A percentile compares a stretch with the other conserved stretches of the same genome.
phyloP scores from a whole-genome alignment of 2,329 filamentous ascomycete species.

The Anisogramma anomala region DNA sequence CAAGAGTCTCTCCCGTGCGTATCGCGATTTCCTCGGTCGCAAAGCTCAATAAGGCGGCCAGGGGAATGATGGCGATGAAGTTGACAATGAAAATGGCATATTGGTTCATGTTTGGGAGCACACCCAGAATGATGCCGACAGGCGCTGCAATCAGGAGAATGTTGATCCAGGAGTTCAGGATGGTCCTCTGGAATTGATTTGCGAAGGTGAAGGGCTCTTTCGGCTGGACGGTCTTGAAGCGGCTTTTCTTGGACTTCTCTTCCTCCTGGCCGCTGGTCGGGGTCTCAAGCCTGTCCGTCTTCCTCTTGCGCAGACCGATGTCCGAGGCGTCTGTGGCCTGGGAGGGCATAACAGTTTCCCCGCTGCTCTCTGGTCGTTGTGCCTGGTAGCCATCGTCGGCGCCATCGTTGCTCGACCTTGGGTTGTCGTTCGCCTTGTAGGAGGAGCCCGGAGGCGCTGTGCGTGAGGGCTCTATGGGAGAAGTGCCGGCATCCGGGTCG shows the following conservation, averaged over 20 bases:
- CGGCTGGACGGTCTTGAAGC: slow-evolving; percentile 35
- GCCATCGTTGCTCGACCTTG: slow-evolving; percentile 9
- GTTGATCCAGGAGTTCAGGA: slow-evolving; percentile 82
- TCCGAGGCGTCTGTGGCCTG: slow-evolving; percentile 8
- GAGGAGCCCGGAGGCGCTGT: slow-evolving; percentile 19
- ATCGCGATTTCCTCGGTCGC: slow-evolving; percentile 84
- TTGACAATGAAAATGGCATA: slow-evolving; percentile 74
- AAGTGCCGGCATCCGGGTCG: slow-evolving; percentile 18
- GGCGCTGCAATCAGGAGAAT: slow-evolving; percentile 68
- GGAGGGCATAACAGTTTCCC: slow-evolving; percentile 14
- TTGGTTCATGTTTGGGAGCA: slow-evolving; percentile 40
- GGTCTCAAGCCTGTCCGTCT: slow-evolving; percentile 18
- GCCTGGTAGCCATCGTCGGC: slow-evolving; percentile 20
- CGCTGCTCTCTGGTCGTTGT: slow-evolving; percentile 16
- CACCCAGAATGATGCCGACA: slow-evolving; percentile 65
- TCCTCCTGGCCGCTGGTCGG: slow-evolving; percentile 15
- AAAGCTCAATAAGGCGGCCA: slow-evolving; percentile 76
- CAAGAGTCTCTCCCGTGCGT: slow-evolving; percentile 71
- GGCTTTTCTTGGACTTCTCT: slow-evolving; percentile 29
- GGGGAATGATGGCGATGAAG: slow-evolving; percentile 82
- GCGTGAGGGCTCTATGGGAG: slow-evolving; percentile 25
- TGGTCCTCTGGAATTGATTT: slow-evolving; percentile 60
- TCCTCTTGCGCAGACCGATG: slow-evolving; percentile 11
- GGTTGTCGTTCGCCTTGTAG: not conserved
- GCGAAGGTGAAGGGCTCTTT: slow-evolving; percentile 45